Evolutionary conservation across 768 basidiomycete genomes (phyloP).

Genomic region (Tremella fuciformis): DNA sequence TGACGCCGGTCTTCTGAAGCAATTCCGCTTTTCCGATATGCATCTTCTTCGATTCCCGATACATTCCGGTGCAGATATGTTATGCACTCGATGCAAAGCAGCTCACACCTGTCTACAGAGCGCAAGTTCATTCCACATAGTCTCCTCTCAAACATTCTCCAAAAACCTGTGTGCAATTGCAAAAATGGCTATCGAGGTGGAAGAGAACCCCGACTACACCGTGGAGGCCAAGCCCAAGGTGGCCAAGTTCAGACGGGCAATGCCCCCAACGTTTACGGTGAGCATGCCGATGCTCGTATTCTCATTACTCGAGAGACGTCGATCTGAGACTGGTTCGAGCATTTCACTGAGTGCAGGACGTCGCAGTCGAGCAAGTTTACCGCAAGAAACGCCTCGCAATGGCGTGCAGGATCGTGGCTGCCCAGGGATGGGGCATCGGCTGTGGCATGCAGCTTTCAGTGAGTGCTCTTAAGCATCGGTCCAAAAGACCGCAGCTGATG

Average conservation of each 20-base stretch:
- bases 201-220: conserved; percentile 5
- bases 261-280: conserved; percentile 8
- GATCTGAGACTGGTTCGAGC: too few relatives aligned
- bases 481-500: not conserved
- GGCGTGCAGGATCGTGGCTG: conserved; percentile 14
- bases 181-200: conserved; percentile 1
- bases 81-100: too few relatives aligned
- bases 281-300: not conserved
- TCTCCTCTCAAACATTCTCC: too few relatives aligned
- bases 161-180: too few relatives aligned
- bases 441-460: conserved; percentile 15
- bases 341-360: conserved; percentile 5
- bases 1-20: too few relatives aligned
- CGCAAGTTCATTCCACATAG: too few relatives aligned
- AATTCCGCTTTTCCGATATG: too few relatives aligned
- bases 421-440: conserved; percentile 15
- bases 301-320: too few relatives aligned
- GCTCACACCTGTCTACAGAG: too few relatives aligned
- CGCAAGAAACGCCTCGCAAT: conserved; percentile 11
- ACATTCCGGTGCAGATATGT: too few relatives aligned
- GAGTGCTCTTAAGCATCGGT: not conserved
- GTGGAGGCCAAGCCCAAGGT: conserved; percentile 5
- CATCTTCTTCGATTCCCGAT: too few relatives aligned
- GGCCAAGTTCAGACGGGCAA: conserved; percentile 8
- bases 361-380: conserved; percentile 6